These are phyloP conservation scores for Magnolia changhungtana DNA, from an alignment of 164 flowering plant genomes.

Conservation along the genomic window DNA sequence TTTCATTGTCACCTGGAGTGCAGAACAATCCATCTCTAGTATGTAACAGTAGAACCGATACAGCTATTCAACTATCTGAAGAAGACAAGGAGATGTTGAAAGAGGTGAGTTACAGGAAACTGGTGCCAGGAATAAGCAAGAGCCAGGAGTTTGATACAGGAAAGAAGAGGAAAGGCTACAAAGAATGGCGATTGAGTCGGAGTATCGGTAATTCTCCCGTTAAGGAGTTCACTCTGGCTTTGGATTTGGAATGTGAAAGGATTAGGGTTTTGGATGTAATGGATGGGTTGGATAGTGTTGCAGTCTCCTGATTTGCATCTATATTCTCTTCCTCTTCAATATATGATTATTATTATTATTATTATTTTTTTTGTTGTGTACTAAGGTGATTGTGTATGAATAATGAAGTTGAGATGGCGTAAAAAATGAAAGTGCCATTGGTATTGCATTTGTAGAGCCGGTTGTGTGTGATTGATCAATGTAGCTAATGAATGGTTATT, in stretches of 20 bases:
- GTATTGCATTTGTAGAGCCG: too few relatives aligned
- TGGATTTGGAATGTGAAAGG: conserved; percentile 64
- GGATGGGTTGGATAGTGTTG: conserved; percentile 55
- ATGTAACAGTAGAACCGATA: background rate
- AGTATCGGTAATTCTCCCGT: conserved; percentile 77
- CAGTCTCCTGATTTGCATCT: conserved; percentile 2
- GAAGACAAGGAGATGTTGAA: conserved; percentile 86
- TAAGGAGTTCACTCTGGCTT: conserved; percentile 45
- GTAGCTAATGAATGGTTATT: background rate
- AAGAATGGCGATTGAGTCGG: conserved; percentile 56
- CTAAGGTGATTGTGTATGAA: background rate
- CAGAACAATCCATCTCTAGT: conserved; percentile 30
- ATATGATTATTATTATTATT: background rate
- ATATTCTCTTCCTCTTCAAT: background rate
- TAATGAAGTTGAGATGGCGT: background rate
- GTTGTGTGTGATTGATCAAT: background rate
- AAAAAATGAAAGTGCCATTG: background rate
- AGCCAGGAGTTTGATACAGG: conserved; percentile 76
- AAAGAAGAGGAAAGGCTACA: conserved; percentile 34
- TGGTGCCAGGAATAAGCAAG: conserved; percentile 85
- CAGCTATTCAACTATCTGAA: conserved; percentile 27
- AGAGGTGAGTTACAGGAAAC: conserved; percentile 61
- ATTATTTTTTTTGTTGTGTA: background rate
- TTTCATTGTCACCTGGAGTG: conserved; percentile 25
- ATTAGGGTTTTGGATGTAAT: conserved; percentile 83